Evolutionary conservation across 306 rosid genomes (phyloP), one percentile per base, ranked within the genome.

Genomic region (Prosopis cineraria): DNA sequence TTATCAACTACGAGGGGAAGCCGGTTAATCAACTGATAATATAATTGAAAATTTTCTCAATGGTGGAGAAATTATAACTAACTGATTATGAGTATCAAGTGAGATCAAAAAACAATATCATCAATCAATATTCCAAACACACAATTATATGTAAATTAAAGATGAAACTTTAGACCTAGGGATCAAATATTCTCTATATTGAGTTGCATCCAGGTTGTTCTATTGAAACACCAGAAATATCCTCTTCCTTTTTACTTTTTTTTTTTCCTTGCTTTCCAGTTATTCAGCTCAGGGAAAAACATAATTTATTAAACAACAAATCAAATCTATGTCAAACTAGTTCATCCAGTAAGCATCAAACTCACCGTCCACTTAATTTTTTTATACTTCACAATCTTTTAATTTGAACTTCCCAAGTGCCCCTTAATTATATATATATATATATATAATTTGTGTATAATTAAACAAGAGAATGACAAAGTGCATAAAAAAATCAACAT

Each of bases 191-290:
- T 73, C 83, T 53, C 27, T 48, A 37, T 39, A n/a, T 73, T 68
- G 44, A 50, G 75, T 71, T 80, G 79, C 48, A 53, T 80, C 75
- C 75, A 73, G 74, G 74, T 79, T 72, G 78, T 72, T 60, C 63
- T 37, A 41, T 45, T 72, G 11, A 30, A 14, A 53, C n/a, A 36
- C 47, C 40, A 36, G 72, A 58, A 39, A 36, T 47, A 0, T 25
- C 29, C 14, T 64, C 48, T 55, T 3, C 3, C 10, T 10, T 14
- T n/a, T n/a, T n/a, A n/a, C n/a, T n/a, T n/a, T n/a, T n/a, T n/a
- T n/a, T n/a, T n/a, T 62, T 55, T 3, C 3, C 10, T 10, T 14
- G 20, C 55, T 40, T 73, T 43, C 16, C 43, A 52, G 45, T 8
- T 65, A 41, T 66, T 68, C 48, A 37, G 66, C 68, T 40, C 34